Evolutionary conservation across 805 yeast species (phyloP), one percentile per base, ranked within the genome.

Genomic region (Helenozyma baotianmanensis): DNA sequence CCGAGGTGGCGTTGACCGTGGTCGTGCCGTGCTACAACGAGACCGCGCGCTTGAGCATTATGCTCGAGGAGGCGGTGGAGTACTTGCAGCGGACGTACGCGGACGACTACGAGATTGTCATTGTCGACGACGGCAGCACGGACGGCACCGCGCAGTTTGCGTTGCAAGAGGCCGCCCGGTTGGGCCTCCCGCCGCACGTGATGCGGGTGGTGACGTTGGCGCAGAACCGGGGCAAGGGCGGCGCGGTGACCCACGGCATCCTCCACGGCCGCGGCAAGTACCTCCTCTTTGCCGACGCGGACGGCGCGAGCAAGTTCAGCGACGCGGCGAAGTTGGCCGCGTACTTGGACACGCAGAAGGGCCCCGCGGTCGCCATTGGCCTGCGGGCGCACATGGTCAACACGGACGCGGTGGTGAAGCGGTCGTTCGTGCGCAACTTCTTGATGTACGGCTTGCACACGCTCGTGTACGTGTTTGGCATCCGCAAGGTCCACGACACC

Each of bases 1-100:
- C 25, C 12, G 13, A 9, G 11, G 4, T 8, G 5, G 27, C 24
- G 38, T 48, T 90, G 26, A 77, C 92, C 16, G 80, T 92, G 16
- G 88, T 92, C 6, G 76, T 92, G 5, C 98, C 98, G n/a, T 87
- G 96, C 54, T 92, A 74, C 52, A 92, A 92, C 53, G 98, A 92
- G 58, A 79, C 82, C 1, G 56, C 64, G 10, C 70, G 98, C 33
- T 70, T 92, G 39, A 72, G 74, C 21, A 54, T 60, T 24, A 85
- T 86, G 92, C 60, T 86, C 24, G 76, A 73, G 32, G 96, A 86
- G 35, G 68, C 85, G 1, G 66, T 84, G 21, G 71, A 55, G 3
- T 76, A 71, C 43, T 62, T 90, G 39, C 52, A 67, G 23, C 19
- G 36, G 4, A 45, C 60, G 6, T 60, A 64, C 40, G 33, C 42